Evolutionary conservation across 2,329 filamentous ascomycete genomes (phyloP).

Genomic region (Ascochyta viciae-villosae): DNA sequence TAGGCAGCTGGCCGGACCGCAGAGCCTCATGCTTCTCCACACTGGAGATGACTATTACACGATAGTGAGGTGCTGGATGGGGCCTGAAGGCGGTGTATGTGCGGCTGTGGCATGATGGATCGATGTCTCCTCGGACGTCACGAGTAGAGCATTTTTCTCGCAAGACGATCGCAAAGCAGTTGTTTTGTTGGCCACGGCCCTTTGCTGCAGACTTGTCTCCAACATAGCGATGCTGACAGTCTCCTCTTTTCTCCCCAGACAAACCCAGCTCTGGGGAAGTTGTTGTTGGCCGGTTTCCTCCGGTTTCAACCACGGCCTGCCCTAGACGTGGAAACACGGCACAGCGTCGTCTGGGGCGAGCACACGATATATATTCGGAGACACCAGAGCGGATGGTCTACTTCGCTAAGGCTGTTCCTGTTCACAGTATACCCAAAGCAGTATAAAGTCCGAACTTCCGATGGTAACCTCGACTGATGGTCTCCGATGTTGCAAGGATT

Average conservation of each 20-base stretch:
- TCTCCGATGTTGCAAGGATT: conserved; percentile 15
- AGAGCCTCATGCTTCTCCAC: conserved; percentile 18
- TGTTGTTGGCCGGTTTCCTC: conserved; percentile 10
- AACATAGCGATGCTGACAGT: not conserved
- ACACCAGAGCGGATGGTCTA: conserved; percentile 10
- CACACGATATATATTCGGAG: conserved; percentile 8
- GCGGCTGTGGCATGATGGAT: conserved; percentile 7
- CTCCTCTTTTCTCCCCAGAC: conserved; percentile 11
- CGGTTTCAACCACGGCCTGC: conserved; percentile 4
- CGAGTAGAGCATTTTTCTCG: too few species aligned
- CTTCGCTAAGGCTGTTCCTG: conserved; percentile 13
- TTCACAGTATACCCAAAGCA: conserved; percentile 7
- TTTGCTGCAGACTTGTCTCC: too few species aligned
- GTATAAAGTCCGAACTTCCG: conserved; percentile 15
- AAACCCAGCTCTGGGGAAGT: conserved; percentile 6
- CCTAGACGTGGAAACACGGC: conserved; percentile 2
- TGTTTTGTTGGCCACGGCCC: too few species aligned
- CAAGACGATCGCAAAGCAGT: too few species aligned
- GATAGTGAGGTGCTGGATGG: conserved; percentile 7
- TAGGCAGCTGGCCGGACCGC: conserved; percentile 11
- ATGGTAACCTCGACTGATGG: conserved; percentile 4
- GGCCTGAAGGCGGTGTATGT: conserved; percentile 10
- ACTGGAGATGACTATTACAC: conserved; percentile 15
- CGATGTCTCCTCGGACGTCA: not conserved
- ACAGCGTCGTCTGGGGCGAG: conserved; percentile 5